Evolutionary conservation across 768 basidiomycete species (phyloP).

Genomic region (Pleurotus tuoliensis): DNA sequence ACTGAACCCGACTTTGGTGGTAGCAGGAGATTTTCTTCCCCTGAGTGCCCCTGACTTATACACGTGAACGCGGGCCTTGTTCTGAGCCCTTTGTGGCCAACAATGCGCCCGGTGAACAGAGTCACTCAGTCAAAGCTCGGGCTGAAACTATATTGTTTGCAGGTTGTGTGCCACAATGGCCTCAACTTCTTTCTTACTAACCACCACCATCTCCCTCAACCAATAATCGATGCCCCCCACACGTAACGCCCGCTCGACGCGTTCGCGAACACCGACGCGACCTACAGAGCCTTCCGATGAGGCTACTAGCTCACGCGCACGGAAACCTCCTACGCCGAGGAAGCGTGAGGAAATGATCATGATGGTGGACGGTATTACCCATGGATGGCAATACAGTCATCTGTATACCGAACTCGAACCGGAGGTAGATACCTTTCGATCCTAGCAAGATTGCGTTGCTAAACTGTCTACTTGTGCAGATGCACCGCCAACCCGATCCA

Average conservation of each 20-base stretch:
- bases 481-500: conserved; percentile 5
- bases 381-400: conserved; percentile 6
- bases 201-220: background rate
- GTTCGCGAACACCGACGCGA: background rate
- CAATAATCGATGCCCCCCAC: conserved; percentile 6
- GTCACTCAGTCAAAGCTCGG: conserved; percentile 1
- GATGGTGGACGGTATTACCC: conserved; percentile 5
- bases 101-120: background rate
- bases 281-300: background rate
- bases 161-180: background rate
- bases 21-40: too few relatives aligned
- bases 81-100: background rate
- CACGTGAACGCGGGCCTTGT: too few relatives aligned
- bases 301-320: too few relatives aligned
- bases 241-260: conserved; percentile 6
- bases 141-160: background rate
- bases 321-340: background rate
- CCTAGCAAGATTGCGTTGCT: background rate
- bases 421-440: conserved; percentile 1
- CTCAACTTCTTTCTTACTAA: background rate
- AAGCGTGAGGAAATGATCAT: background rate
- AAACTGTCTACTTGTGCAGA: background rate
- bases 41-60: too few relatives aligned
- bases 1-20: too few relatives aligned
- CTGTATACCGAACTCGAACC: background rate